Evolutionary conservation across 1,284 basidiomycete genomes (phyloP).

Genomic region (Sanguinoderma infundibulare): DNA sequence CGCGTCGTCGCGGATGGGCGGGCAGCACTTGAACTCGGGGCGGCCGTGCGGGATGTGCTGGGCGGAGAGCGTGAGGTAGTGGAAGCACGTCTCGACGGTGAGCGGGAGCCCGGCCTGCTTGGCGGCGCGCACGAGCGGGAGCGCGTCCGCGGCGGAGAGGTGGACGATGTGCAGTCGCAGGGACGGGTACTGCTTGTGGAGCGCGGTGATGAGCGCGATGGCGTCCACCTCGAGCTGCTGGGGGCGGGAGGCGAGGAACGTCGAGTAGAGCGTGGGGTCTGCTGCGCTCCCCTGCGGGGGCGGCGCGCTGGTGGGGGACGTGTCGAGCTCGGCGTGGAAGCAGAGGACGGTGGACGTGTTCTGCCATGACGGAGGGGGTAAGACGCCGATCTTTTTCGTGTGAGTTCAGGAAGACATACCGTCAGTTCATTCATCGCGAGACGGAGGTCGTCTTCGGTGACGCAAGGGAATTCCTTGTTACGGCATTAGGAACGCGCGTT

Average conservation of each 20-base stretch:
- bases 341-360: slow-evolving; percentile 70
- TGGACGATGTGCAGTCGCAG: slow-evolving; percentile 93
- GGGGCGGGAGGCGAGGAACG: slow-evolving; percentile 86
- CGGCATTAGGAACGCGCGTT: not conserved
- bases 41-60: slow-evolving; percentile 69
- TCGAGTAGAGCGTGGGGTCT: slow-evolving; percentile 68
- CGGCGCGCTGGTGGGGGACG: not conserved
- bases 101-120: slow-evolving; percentile 66
- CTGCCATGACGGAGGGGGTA: slow-evolving; percentile 41
- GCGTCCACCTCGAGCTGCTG: slow-evolving; percentile 78
- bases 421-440: slow-evolving; percentile 76
- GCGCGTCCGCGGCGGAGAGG: slow-evolving; percentile 82
- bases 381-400: not conserved
- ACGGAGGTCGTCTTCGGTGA: slow-evolving; percentile 71
- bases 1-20: slow-evolving; percentile 79
- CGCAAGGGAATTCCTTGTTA: slow-evolving; percentile 90
- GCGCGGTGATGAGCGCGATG: slow-evolving; percentile 72
- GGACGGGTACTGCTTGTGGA: slow-evolving; percentile 64
- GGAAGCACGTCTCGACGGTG: slow-evolving; percentile 94
- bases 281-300: slow-evolving; percentile 18
- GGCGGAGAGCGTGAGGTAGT: slow-evolving; percentile 81
- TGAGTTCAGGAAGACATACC: slow-evolving; percentile 44
- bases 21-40: slow-evolving; percentile 92
- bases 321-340: slow-evolving; percentile 90
- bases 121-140: slow-evolving; percentile 77